Evolutionary conservation across 805 yeast genomes (phyloP).

Genomic region (Brettanomyces naardenensis): DNA sequence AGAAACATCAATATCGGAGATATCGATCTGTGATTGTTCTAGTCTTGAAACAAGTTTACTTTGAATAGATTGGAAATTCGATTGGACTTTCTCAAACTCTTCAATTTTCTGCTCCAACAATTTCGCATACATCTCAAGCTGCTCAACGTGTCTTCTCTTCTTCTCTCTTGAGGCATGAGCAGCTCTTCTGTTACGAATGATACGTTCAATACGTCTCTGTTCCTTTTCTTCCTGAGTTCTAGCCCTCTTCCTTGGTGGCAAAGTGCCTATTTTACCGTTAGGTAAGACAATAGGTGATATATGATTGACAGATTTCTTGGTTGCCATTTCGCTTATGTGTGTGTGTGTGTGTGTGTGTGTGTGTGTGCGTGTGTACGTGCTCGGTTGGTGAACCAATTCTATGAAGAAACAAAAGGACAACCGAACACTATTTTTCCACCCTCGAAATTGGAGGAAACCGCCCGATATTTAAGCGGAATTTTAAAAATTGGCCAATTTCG

Average conservation of each 20-base stretch:
- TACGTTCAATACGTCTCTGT: slow-evolving; percentile 89
- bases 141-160: slow-evolving; percentile 87
- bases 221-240: slow-evolving; percentile 96
- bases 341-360: not conserved
- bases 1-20: slow-evolving; percentile 9
- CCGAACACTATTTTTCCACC: too few relatives aligned
- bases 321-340: not conserved
- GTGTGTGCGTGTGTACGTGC: too few relatives aligned
- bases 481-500: too few relatives aligned
- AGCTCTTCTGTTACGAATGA: slow-evolving; percentile 88
- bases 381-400: too few relatives aligned
- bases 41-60: slow-evolving; percentile 12
- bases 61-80: slow-evolving; percentile 9
- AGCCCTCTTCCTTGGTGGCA: slow-evolving; percentile 95
- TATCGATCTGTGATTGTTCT: slow-evolving; percentile 11
- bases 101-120: slow-evolving; percentile 27
- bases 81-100: slow-evolving; percentile 11
- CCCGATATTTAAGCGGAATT: too few relatives aligned
- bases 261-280: slow-evolving; percentile 15
- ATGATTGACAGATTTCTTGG: slow-evolving; percentile 2
- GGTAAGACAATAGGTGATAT: slow-evolving; percentile 4
- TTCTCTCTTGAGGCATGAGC: slow-evolving; percentile 97
- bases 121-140: slow-evolving; percentile 55
- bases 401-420: too few relatives aligned
- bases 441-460: too few relatives aligned